These are phyloP conservation scores for Psilocybe cubensis DNA, from an alignment of 768 basidiomycete species.

Conservation along the genomic window DNA sequence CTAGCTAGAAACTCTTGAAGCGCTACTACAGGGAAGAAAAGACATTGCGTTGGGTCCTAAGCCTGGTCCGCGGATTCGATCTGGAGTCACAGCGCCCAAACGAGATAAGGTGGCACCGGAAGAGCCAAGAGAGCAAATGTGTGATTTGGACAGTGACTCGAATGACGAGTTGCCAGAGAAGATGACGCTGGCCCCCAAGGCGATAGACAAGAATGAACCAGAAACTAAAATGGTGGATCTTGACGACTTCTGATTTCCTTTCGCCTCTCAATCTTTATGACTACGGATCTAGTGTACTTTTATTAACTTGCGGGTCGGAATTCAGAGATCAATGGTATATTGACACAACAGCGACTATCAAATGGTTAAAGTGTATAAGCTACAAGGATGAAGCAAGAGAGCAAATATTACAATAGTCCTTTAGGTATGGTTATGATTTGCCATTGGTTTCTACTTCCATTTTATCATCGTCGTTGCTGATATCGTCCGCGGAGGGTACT, in stretches of 20 bases:
- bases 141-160: constrained; percentile 20
- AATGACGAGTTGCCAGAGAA: constrained; percentile 32
- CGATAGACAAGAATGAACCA: constrained; percentile 7
- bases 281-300: background rate
- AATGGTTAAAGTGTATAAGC: constrained; percentile 2
- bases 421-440: constrained; percentile 4
- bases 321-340: background rate
- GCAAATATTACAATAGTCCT: background rate
- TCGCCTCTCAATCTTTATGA: background rate
- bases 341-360: background rate
- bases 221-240: constrained; percentile 45
- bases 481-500: constrained; percentile 32
- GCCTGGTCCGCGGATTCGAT: constrained; percentile 67
- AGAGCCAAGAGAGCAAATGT: background rate
- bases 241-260: constrained; percentile 38
- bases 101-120: background rate
- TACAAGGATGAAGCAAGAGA: constrained; percentile 8
- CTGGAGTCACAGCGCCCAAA: constrained; percentile 52
- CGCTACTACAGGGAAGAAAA: constrained; percentile 52
- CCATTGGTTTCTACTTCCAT: constrained; percentile 19
- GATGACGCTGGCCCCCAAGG: constrained; percentile 1
- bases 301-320: background rate
- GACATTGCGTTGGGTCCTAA: constrained; percentile 62
- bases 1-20: constrained; percentile 61
- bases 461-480: constrained; percentile 22